Evolutionary conservation across 768 basidiomycete genomes (phyloP).

Genomic region (Leccinum disarticulatum): DNA sequence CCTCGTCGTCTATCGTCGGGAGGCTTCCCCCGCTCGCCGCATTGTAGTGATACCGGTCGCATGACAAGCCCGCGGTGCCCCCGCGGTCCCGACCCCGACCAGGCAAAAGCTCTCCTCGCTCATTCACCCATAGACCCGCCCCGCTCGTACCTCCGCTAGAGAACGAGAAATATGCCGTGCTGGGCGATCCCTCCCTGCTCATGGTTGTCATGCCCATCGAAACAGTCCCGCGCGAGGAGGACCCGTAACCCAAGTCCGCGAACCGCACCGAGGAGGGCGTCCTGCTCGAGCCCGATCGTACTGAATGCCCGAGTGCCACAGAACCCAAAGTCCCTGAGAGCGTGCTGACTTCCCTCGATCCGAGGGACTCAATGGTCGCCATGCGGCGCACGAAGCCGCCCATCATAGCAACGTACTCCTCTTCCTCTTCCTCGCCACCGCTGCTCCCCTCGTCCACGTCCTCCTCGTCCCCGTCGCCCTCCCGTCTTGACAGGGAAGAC

Average conservation of each 20-base stretch:
- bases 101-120: constrained; percentile 28
- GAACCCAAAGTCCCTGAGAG: constrained; percentile 34
- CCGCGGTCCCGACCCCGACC: background rate
- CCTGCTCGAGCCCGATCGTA: constrained; percentile 27
- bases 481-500: constrained; percentile 10
- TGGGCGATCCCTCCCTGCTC: constrained; percentile 17
- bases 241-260: constrained; percentile 8
- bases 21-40: constrained; percentile 17
- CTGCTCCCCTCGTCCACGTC: constrained; percentile 8
- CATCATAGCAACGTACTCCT: constrained; percentile 52
- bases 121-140: constrained; percentile 21
- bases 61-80: constrained; percentile 9
- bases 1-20: constrained; percentile 8
- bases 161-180: constrained; percentile 27
- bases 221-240: background rate
- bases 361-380: constrained; percentile 80
- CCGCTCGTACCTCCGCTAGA: constrained; percentile 21
- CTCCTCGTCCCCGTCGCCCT: background rate
- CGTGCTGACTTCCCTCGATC: constrained; percentile 53
- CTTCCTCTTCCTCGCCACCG: constrained; percentile 30
- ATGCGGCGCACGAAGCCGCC: constrained; percentile 68
- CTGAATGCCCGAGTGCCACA: constrained; percentile 22
- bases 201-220: background rate
- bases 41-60: constrained; percentile 16
- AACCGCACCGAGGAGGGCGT: constrained; percentile 27